Base-by-base conservation (phyloP, 441 rosid species). In the Flueggea neowawraea region DNA sequence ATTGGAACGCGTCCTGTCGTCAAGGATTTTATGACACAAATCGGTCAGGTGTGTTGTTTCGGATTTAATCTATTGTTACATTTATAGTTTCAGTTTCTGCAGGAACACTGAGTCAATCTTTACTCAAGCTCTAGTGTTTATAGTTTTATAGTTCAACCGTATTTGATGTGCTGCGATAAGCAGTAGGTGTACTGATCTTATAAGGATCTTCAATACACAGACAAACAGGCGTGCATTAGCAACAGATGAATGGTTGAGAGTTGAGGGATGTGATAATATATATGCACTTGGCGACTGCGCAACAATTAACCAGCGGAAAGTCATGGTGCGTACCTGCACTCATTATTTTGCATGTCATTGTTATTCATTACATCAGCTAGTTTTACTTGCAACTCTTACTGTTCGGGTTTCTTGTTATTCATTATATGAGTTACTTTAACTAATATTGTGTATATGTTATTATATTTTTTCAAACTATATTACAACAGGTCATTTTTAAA, bases 211-310 rank as follows among this genome's bases (percentile, higher is more conserved):
- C 1, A 22, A 22, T 22, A 22, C 62, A 49, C 79, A 95, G 99
- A 78, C 64, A n/a, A 86, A 78, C 54, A 88, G 99, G 74, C 95
- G 98, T 0, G 98, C 84, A 74, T 68, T 95, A 63, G 98, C 97
- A 14, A 95, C 98, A 28, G 99, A 95, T 73, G 99, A 95, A 62
- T 95, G 99, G 99, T 80, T 95, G 52, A 79, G 99, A 8, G 91
- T 95, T 32, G 98, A 95, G 68, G 90, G 94, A 54, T 70, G 77
- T 36, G 82, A 82, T 58, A 75, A 55, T 47, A 62, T 92, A 60
- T 95, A 95, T 68, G 97, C 99, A 32, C 95, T 95, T 44, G 99
- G 98, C 67, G 98, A 95, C 62, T 95, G 98, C 32, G 99, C 98
- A 55, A 92, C 99, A 65, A 75, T 95, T 43, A 90, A 92, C 79